phyloP scores from a whole-genome alignment of 2,329 filamentous ascomycete species.

The Phyllosticta citribraziliensis region DNA sequence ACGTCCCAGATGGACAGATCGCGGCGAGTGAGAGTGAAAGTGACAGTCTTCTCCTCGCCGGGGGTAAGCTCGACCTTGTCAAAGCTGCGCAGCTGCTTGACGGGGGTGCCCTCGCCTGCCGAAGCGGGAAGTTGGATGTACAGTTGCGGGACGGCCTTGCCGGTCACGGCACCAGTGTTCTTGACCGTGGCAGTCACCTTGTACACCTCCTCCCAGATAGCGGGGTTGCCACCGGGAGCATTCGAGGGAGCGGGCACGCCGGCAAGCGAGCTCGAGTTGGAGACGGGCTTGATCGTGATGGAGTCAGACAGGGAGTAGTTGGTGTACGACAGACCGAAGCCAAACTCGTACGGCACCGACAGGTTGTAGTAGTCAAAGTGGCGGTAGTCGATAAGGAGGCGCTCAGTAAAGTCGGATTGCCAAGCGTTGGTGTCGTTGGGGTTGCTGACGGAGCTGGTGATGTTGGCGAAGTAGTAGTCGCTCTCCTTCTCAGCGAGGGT shows the following conservation, averaged over 20 bases:
- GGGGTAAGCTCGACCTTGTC: constrained; percentile 38
- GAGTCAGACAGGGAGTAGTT: constrained; percentile 55
- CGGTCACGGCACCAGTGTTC: constrained; percentile 42
- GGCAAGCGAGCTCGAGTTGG: constrained; percentile 42
- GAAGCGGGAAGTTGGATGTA: constrained; percentile 42
- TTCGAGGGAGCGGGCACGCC: constrained; percentile 33
- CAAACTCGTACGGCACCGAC: constrained; percentile 73
- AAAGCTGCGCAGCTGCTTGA: constrained; percentile 36
- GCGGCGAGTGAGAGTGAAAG: constrained; percentile 39
- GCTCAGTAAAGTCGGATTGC: constrained; percentile 58
- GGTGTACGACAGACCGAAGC: constrained; percentile 76
- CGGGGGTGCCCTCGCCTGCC: constrained; percentile 34
- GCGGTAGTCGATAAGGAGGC: constrained; percentile 81
- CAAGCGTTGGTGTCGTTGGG: constrained; percentile 9
- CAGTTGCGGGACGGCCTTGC: constrained; percentile 45
- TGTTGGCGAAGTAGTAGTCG: constrained; percentile 37
- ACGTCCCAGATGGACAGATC: constrained; percentile 43
- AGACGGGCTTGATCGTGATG: constrained; percentile 23
- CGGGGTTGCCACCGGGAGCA: constrained; percentile 9
- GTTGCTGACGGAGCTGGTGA: constrained; percentile 14
- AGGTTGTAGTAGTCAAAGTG: constrained; percentile 72
- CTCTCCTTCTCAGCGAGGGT: constrained; percentile 63
- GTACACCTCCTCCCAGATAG: constrained; percentile 12
- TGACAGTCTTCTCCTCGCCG: constrained; percentile 32
- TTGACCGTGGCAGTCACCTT: constrained; percentile 38